Conservation (phyloP, 495 filamentous ascomycete genomes). For the Aspergillus kassunensis region DNA sequence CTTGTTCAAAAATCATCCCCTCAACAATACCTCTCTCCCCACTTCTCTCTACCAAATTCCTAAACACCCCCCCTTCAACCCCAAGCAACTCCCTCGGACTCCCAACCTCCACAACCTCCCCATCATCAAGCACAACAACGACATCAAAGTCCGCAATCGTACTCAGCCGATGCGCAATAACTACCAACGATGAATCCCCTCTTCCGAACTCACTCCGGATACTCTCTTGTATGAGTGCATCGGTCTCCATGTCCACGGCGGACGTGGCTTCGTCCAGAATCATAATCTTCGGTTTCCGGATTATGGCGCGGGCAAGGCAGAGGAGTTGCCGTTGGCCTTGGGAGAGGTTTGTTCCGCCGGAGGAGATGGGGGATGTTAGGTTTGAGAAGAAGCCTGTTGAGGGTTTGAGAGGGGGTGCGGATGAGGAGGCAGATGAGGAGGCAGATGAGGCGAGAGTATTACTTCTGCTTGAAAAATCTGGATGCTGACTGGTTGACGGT, state of each 20-base stretch:
- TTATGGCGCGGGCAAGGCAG: slow-evolving; percentile 82
- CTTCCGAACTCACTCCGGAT: slow-evolving; percentile 74
- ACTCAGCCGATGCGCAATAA: slow-evolving; percentile 82
- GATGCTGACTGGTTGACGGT: no score
- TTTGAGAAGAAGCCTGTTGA: slow-evolving; percentile 57
- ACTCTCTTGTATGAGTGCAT: slow-evolving; percentile 73
- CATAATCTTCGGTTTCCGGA: slow-evolving; percentile 75
- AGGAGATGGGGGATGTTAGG: slow-evolving; percentile 60
- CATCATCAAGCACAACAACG: slow-evolving; percentile 77
- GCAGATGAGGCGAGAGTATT: slow-evolving; percentile 18
- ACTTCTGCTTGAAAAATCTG: not conserved
- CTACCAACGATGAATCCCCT: slow-evolving; percentile 69
- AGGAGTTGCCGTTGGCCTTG: slow-evolving; percentile 88
- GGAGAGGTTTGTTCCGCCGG: slow-evolving; percentile 76
- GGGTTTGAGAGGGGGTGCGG: slow-evolving; percentile 12
- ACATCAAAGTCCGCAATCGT: slow-evolving; percentile 85
- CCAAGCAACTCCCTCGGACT: slow-evolving; percentile 64
- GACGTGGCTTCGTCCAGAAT: slow-evolving; percentile 88
- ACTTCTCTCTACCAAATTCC: slow-evolving; percentile 69
- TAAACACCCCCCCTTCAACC: slow-evolving; percentile 55
- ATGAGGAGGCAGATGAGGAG: slow-evolving; percentile 19
- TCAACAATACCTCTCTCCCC: slow-evolving; percentile 63
- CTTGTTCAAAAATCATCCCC: slow-evolving; percentile 50
- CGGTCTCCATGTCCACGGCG: slow-evolving; percentile 84
- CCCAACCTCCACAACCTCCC: slow-evolving; percentile 69